Evolutionary conservation across 2,329 filamentous ascomycete species (phyloP).

Genomic region (Penicillium sp.): DNA sequence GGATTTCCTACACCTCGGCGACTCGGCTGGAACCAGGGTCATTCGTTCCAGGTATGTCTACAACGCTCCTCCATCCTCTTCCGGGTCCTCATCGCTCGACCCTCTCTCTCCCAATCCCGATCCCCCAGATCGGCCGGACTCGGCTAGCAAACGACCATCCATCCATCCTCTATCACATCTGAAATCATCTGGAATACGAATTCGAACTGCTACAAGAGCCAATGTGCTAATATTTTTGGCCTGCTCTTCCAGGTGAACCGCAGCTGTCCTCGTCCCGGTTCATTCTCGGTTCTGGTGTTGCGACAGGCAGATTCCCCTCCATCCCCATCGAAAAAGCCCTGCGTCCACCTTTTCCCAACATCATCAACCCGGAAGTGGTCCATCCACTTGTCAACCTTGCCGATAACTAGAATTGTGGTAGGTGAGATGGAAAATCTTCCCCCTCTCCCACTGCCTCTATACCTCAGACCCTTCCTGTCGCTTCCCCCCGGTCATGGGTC

Average conservation of each 20-base stretch:
- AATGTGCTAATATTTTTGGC: conserved; percentile 34
- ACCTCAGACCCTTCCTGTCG: conserved; percentile 29
- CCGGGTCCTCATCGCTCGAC: conserved; percentile 34
- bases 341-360: conserved; percentile 26
- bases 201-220: conserved; percentile 16
- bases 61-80: conserved; percentile 38
- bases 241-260: conserved; percentile 33
- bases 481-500: conserved; percentile 31
- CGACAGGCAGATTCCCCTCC: conserved; percentile 41
- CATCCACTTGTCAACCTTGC: conserved; percentile 34
- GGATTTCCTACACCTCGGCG: conserved; percentile 35
- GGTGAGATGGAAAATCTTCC: conserved; percentile 40
- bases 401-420: conserved; percentile 40
- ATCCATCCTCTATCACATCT: conserved; percentile 20
- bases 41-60: conserved; percentile 39
- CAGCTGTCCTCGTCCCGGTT: conserved; percentile 34
- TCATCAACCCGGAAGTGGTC: conserved; percentile 39
- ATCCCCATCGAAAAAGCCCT: conserved; percentile 36
- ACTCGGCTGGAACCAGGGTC: conserved; percentile 33
- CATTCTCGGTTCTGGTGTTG: conserved; percentile 44
- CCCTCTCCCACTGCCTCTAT: conserved; percentile 32
- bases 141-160: conserved; percentile 30
- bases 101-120: conserved; percentile 28
- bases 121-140: conserved; percentile 39
- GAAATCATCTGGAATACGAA: conserved; percentile 25